phyloP scores from a whole-genome alignment of 768 basidiomycete genomes.

The Tulasnella calospora region DNA sequence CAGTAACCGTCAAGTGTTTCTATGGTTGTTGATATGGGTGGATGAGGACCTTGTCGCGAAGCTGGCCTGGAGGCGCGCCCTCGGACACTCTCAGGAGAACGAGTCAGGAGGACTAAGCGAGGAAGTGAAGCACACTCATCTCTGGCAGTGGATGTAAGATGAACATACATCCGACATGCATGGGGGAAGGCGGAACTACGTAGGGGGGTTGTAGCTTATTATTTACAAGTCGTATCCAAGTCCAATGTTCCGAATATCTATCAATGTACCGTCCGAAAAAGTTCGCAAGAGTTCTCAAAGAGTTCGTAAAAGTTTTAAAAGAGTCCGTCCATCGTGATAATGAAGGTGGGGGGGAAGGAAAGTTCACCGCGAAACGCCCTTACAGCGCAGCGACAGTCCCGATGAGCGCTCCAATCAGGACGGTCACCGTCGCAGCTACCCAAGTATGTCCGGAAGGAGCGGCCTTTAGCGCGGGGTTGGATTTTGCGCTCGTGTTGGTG shows the following conservation, averaged over 20 bases:
- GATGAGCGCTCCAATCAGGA: neutral
- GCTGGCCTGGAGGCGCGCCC: too few relatives aligned
- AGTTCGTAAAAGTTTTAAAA: neutral
- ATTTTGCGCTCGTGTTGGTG: neutral
- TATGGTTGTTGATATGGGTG: neutral
- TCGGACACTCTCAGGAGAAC: too few relatives aligned
- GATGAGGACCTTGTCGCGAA: neutral
- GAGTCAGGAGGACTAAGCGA: neutral
- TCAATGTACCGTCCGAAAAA: neutral
- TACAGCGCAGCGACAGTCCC: neutral
- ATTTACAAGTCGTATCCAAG: neutral
- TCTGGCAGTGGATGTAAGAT: too few relatives aligned
- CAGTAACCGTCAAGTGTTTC: neutral
- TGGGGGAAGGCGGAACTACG: neutral
- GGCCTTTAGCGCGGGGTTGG: neutral
- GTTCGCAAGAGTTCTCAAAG: neutral
- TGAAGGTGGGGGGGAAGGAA: neutral
- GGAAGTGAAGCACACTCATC: neutral
- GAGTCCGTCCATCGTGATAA: neutral
- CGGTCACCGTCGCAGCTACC: neutral
- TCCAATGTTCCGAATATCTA: neutral
- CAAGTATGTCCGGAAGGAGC: neutral
- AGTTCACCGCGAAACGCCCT: neutral
- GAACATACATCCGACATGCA: neutral
- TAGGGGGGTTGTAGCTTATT: neutral